Evolutionary conservation across 2,329 filamentous ascomycete species (phyloP).

Genomic region (Nemania diffusa): DNA sequence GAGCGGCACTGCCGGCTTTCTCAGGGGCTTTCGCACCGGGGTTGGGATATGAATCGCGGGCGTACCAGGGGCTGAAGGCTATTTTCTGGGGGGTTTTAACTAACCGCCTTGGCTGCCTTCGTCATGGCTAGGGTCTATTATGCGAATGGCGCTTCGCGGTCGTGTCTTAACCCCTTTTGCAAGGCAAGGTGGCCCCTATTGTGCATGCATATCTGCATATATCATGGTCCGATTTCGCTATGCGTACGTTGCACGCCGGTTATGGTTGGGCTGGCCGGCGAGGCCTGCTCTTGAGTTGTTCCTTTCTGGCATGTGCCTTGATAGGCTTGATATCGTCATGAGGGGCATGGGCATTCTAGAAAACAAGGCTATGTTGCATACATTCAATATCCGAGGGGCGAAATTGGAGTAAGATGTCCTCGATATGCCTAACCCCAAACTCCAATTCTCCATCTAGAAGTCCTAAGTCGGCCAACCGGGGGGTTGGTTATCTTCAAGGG

Average conservation of each 20-base stretch:
- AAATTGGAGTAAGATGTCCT: neutral
- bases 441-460: neutral
- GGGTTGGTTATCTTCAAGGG: neutral
- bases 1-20: slow-evolving; percentile 33
- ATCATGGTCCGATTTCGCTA: neutral
- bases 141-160: slow-evolving; percentile 26
- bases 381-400: neutral
- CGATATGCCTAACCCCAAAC: neutral
- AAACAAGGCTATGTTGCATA: neutral
- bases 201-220: neutral
- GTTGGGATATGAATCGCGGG: slow-evolving; percentile 29
- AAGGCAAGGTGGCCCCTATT: neutral
- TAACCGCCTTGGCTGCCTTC: slow-evolving; percentile 26
- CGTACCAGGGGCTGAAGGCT: slow-evolving; percentile 31
- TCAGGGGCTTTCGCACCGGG: slow-evolving; percentile 28
- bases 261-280: neutral
- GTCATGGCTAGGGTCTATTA: slow-evolving; percentile 27
- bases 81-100: slow-evolving; percentile 26
- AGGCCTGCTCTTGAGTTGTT: neutral
- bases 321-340: neutral
- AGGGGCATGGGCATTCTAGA: neutral
- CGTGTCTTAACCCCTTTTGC: slow-evolving; percentile 7
- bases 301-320: neutral
- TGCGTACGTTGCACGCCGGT: neutral
- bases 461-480: neutral